A percentile compares a stretch with the other conserved stretches of the same genome.
Conservation (phyloP, 305 asterid species). For the Nicotiana rustica region DNA sequence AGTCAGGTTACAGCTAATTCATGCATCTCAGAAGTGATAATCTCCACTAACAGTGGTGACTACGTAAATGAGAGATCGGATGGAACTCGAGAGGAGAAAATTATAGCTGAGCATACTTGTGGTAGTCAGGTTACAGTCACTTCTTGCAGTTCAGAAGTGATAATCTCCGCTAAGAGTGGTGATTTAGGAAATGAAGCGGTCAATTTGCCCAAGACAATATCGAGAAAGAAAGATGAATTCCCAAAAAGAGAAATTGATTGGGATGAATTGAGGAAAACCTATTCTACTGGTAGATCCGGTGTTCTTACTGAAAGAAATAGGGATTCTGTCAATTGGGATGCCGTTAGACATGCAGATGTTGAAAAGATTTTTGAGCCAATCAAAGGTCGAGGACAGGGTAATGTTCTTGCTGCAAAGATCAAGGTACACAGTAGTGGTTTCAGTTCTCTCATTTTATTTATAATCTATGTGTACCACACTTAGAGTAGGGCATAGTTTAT, state of each 20-base stretch:
- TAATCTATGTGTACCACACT: neutral
- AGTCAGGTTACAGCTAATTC: no score
- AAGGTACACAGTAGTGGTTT: slow-evolving; percentile 48
- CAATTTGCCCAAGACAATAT: neutral
- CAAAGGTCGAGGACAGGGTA: slow-evolving; percentile 54
- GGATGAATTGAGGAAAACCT: slow-evolving; percentile 53
- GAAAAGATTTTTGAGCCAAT: slow-evolving; percentile 47
- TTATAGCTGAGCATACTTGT: neutral
- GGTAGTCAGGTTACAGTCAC: neutral
- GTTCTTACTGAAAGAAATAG: neutral
- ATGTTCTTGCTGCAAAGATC: slow-evolving; percentile 56
- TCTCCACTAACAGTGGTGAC: no score
- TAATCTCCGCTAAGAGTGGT: neutral
- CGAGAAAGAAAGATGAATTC: slow-evolving; percentile 30
- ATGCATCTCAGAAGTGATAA: no score
- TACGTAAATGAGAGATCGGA: no score
- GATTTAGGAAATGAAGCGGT: slow-evolving; percentile 28
- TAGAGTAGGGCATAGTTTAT: no score
- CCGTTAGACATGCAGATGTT: slow-evolving; percentile 50
- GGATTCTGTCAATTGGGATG: slow-evolving; percentile 68
- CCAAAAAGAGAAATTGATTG: slow-evolving; percentile 47
- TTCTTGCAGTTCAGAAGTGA: slow-evolving; percentile 28
- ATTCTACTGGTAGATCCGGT: slow-evolving; percentile 34
- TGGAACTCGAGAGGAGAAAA: no score
- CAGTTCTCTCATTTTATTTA: slow-evolving; percentile 19